These are phyloP conservation scores for Globisporangium nodosum DNA, from an alignment of 352 stramenopile species.

Conservation along the genomic window DNA sequence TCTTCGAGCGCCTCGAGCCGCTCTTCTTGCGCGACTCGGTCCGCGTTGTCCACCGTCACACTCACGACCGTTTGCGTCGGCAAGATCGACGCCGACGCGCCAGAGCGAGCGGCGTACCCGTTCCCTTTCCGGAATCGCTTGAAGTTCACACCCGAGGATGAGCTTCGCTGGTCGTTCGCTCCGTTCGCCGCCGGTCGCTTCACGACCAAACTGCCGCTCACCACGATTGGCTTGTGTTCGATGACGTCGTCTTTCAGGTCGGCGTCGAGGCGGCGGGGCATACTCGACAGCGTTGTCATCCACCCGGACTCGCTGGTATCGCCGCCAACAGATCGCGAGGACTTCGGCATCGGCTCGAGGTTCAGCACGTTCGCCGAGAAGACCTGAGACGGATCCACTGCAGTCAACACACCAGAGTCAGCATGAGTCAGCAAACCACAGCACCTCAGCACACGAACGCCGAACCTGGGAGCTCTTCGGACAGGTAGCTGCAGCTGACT, in stretches of 20 bases:
- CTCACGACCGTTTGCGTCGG: conserved; percentile 51
- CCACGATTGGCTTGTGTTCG: conserved; percentile 34
- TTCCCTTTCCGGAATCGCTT: conserved; percentile 86
- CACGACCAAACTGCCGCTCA: conserved; percentile 49
- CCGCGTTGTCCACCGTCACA: conserved; percentile 56
- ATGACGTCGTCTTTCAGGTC: conserved; percentile 21
- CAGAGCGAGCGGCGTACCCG: conserved; percentile 18
- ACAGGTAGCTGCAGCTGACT: background rate
- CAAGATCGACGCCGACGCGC: no score
- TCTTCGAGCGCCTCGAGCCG: conserved; percentile 67
- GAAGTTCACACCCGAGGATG: conserved; percentile 41
- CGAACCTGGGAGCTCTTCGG: background rate
- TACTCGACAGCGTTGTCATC: conserved; percentile 23
- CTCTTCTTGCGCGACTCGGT: conserved; percentile 45
- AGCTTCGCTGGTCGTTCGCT: background rate
- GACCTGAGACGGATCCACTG: conserved; percentile 1
- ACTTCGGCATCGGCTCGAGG: conserved; percentile 6
- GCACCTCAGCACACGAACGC: background rate
- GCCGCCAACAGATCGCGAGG: background rate
- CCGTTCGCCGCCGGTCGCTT: conserved; percentile 19
- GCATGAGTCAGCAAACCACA: no score
- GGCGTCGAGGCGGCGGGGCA: background rate
- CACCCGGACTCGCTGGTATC: conserved; percentile 8
- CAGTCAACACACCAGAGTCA: background rate
- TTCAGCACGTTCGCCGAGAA: conserved; percentile 12